Conservation (phyloP, 805 yeast species). For the Lachancea lanzarotensis region DNA sequence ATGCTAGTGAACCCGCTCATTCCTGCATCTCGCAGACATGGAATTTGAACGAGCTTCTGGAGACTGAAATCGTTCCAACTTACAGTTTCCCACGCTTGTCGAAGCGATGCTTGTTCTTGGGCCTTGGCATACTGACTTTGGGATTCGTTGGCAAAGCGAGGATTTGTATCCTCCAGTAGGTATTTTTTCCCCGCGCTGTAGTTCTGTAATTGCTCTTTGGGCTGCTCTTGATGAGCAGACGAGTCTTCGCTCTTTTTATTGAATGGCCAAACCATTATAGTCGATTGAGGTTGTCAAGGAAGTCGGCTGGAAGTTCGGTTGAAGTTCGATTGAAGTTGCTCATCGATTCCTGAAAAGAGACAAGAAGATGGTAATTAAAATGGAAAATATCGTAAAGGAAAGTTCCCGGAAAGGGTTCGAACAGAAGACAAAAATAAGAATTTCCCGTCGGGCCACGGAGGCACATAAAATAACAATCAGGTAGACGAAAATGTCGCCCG, state of each 20-base stretch:
- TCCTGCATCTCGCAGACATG: slow-evolving; percentile 77
- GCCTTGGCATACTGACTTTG: slow-evolving; percentile 20
- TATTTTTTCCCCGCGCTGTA: slow-evolving; percentile 33
- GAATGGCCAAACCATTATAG: slow-evolving; percentile 21
- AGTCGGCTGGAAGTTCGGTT: no score
- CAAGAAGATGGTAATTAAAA: no score
- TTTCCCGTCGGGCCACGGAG: no score
- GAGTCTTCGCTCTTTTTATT: slow-evolving; percentile 7
- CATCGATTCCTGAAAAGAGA: not conserved
- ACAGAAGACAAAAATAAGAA: no score
- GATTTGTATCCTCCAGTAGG: slow-evolving; percentile 36
- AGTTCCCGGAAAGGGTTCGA: no score
- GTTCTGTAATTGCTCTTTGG: slow-evolving; percentile 14
- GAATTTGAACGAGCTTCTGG: slow-evolving; percentile 48
- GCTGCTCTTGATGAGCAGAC: slow-evolving; percentile 5
- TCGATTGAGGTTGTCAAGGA: no score
- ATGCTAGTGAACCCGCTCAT: slow-evolving; percentile 66
- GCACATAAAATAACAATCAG: no score
- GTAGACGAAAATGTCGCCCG: no score
- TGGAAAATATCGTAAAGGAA: no score
- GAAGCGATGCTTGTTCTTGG: slow-evolving; percentile 29
- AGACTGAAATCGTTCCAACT: slow-evolving; percentile 46
- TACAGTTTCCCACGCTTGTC: slow-evolving; percentile 39
- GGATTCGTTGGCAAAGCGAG: slow-evolving; percentile 33
- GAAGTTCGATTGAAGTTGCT: not conserved